Evolutionary conservation across 1,284 basidiomycete genomes (phyloP), one percentile per base, ranked within the genome.

Genomic region (Ustilago nuda): DNA sequence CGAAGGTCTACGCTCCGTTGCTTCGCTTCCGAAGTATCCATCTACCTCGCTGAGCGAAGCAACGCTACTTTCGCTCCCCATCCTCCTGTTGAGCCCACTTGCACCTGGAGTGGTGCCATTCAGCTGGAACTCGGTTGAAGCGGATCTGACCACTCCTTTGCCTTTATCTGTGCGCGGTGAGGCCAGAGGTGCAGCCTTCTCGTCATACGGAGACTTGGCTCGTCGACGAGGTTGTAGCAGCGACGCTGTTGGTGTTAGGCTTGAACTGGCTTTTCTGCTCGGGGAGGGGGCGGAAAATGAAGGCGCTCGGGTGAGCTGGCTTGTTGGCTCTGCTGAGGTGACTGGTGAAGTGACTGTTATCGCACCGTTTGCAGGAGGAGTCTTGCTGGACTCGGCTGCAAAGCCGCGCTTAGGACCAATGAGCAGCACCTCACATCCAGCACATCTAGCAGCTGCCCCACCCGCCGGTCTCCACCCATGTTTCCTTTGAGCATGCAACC

Each of bases 381-480:
- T 37, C 17, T 41, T 7, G 6, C 6, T 17, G 9, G 41, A 51
- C 9, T 19, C 8, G n/a, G 41, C 41, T 9, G 55, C 27, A 17
- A 50, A 27, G 3, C 64, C 66, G 1, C 75, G 70, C 33, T 61
- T 51, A 0, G 63, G 56, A 8, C 75, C 75, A 19, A 77, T 32
- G 15, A 72, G 35, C 2, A 73, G 45, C 23, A 67, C 50, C 1
- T 66, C 67, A 23, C 75, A 77, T 0, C 57, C 56, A 17, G 64
- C 61, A 19, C 75, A 77, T 4, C 55, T 56, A 3, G 61, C 45
- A 35, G 33, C 48, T 2, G 68, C 36, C 1, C 67, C 71, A 12
- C 56, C 64, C 0, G 63, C 60, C 13, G 75, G 71, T 0, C 75
- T 56, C 87, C 88, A 88, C 0, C 88, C 88, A 8, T 66, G 71